Evolutionary conservation across 139 green algal genomes (phyloP), one percentile per base, ranked within the genome.

Genomic region (Haematococcus lacustris): DNA sequence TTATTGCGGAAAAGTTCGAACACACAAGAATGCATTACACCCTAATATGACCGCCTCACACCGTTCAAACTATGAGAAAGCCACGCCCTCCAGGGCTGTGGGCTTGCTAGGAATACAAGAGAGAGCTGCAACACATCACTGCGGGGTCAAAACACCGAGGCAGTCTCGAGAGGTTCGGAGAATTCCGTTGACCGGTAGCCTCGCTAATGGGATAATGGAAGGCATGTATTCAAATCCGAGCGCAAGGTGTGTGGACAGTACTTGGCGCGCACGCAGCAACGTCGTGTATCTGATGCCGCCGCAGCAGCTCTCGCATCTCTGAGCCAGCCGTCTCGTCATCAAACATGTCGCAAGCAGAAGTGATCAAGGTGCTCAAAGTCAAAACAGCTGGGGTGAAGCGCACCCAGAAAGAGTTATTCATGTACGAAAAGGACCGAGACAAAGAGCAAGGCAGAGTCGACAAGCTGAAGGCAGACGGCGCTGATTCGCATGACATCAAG

Each of bases 391-490:
- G 74, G 34, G 68, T 94, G 0, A 89, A 85, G 53, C 77, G 91
- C 33, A 75, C 93, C 35, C 70, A 82, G 28, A 97, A 97, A 65
- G 92, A 97, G 81, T 62, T 94, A 23, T 62, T 38, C 0, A 87
- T 92, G 72, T 97, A 97, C 74, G 71, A 82, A 25, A 82, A 90
- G 51, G 92, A 97, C 66, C 60, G 83, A 37, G 75, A 90, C 9
- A 79, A 78, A 38, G 89, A 97, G 80, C 66, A 84, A 40, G 73
- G 73, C 1, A 81, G 80, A 17, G 86, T 96, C n/a, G 82, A 91
- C 13, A 82, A 82, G 47, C 85, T 97, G 77, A 89, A 87, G 59
- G 80, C 82, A 3, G 78, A 82, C 0, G 80, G 71, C 7, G 86
- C 82, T 1, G 92, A 97, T 30, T 17, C 75, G 0, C 84, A 91